Evolutionary conservation across 805 yeast species (phyloP).

Genomic region (Yueomyces sp.): DNA sequence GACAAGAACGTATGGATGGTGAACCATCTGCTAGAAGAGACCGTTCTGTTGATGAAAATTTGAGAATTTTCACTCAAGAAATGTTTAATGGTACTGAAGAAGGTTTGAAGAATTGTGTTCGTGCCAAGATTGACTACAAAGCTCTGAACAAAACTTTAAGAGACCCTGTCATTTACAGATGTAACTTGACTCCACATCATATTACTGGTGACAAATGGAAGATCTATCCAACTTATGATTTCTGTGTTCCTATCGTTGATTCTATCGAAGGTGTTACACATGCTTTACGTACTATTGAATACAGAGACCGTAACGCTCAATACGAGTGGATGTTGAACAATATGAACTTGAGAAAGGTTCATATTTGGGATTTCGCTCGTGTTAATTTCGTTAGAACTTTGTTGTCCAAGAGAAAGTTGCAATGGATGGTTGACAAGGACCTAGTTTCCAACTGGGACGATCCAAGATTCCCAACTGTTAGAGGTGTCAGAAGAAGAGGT

Average conservation of each 20-base stretch:
- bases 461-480: constrained; percentile 98
- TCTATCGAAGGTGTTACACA: constrained; percentile 95
- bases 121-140: constrained; percentile 92
- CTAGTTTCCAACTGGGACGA: constrained; percentile 94
- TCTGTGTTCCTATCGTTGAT: constrained; percentile 96
- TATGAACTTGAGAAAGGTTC: constrained; percentile 75
- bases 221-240: constrained; percentile 95
- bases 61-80: constrained; percentile 72
- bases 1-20: constrained; percentile 98
- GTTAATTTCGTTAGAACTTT: constrained; percentile 93
- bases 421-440: constrained; percentile 94
- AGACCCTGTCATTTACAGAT: constrained; percentile 96
- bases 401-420: constrained; percentile 92
- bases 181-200: constrained; percentile 95
- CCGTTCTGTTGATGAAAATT: constrained; percentile 83
- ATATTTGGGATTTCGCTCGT: constrained; percentile 96
- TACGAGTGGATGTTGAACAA: constrained; percentile 91
- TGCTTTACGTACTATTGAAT: constrained; percentile 94
- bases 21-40: constrained; percentile 85
- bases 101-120: constrained; percentile 82
- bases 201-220: constrained; percentile 91
- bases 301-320: constrained; percentile 97
- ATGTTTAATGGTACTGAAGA: constrained; percentile 91
- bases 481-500: constrained; percentile 99
- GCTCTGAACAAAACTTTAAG: constrained; percentile 89